These are phyloP conservation scores for Fraxinus ornus DNA, from an alignment of 305 asterid genomes.

Conservation along the genomic window DNA sequence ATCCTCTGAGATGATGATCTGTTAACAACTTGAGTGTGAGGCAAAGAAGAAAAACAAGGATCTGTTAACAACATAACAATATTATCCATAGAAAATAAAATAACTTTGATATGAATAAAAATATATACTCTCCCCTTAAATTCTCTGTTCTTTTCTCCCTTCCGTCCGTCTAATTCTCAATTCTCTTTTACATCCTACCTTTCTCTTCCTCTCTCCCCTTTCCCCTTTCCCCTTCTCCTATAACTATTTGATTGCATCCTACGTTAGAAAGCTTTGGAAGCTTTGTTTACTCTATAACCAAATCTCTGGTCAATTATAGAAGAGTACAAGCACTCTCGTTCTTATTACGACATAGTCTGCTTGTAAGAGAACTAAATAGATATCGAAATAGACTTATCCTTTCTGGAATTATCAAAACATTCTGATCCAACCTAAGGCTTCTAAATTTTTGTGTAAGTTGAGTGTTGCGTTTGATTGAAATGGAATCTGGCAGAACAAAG, in stretches of 20 bases:
- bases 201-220: background rate
- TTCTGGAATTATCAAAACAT: background rate
- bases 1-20: constrained; percentile 1
- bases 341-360: background rate
- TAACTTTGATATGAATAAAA: background rate
- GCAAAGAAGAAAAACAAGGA: constrained; percentile 7
- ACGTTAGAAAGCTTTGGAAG: background rate
- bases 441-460: background rate
- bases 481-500: background rate
- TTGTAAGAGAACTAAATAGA: background rate
- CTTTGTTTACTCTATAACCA: background rate
- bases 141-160: background rate
- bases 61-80: background rate
- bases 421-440: background rate
- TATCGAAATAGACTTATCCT: background rate
- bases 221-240: background rate
- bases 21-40: background rate
- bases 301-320: background rate
- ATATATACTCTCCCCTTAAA: background rate
- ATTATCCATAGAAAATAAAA: no score
- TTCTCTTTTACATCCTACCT: background rate
- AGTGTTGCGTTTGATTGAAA: background rate
- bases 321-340: background rate
- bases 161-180: background rate
- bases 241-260: background rate